Evolutionary conservation across 257 asterid species (phyloP).

Genomic region (Solanum stenotomum): DNA sequence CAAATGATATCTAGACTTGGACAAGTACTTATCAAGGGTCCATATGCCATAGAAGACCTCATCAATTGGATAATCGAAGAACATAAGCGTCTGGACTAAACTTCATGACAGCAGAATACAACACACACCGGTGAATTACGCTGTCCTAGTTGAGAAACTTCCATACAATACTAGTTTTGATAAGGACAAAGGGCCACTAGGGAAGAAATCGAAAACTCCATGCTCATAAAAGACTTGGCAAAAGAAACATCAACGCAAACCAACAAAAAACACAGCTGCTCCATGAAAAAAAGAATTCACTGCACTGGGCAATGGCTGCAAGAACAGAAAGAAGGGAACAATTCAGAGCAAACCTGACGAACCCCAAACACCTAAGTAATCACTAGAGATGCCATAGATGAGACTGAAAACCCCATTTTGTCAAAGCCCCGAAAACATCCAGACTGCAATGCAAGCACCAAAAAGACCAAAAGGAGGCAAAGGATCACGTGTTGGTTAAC

Average conservation of each 20-base stretch:
- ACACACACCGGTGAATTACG: not conserved
- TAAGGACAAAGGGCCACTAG: not conserved
- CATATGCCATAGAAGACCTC: not conserved
- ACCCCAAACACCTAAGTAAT: not conserved
- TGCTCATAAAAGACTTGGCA: not conserved
- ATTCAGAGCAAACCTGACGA: not conserved
- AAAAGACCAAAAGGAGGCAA: not conserved
- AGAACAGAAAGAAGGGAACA: not conserved
- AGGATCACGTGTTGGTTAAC: not conserved
- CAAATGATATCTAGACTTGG: not conserved
- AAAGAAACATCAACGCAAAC: not conserved
- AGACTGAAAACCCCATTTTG: not conserved
- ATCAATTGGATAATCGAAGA: not conserved
- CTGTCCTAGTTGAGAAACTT: not conserved
- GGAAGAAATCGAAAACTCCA: not conserved
- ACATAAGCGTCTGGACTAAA: not conserved
- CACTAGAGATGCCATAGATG: not conserved
- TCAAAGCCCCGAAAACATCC: not conserved
- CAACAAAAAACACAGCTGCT: not conserved
- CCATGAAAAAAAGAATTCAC: not conserved
- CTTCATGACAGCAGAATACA: not conserved
- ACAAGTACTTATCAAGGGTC: not conserved
- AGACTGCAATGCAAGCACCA: not conserved
- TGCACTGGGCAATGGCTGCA: not conserved
- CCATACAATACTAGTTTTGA: not conserved